phyloP scores from a whole-genome alignment of 345 rosid species.

The Iberis pinnata region DNA sequence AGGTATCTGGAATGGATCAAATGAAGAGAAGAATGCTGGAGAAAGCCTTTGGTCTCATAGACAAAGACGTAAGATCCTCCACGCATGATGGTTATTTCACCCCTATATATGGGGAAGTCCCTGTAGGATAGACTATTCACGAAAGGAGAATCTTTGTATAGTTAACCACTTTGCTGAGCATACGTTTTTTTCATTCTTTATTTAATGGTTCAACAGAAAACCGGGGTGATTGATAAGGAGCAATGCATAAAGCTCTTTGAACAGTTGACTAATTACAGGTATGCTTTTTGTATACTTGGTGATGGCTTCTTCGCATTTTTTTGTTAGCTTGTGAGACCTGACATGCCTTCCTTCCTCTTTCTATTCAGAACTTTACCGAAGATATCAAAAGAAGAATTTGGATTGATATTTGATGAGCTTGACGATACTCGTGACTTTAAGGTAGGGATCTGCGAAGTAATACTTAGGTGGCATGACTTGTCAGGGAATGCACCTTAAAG shows the following conservation, averaged over 20 bases:
- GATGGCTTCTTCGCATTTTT: constrained; percentile 2
- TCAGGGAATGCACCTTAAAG: constrained; percentile 8
- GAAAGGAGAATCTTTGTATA: neutral
- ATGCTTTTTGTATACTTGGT: constrained; percentile 9
- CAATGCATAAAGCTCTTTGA: constrained; percentile 75
- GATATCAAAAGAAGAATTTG: constrained; percentile 76
- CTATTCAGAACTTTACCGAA: constrained; percentile 72
- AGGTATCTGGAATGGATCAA: constrained; percentile 70
- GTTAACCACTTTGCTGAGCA: constrained; percentile 12
- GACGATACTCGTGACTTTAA: constrained; percentile 89
- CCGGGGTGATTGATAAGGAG: constrained; percentile 54
- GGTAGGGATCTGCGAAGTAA: constrained; percentile 38
- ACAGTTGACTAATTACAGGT: constrained; percentile 87
- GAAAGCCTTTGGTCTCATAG: constrained; percentile 81
- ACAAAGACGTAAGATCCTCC: constrained; percentile 52
- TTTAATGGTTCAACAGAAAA: constrained; percentile 40
- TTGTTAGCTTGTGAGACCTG: constrained; percentile 5
- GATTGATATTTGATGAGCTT: constrained; percentile 75
- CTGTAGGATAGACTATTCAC: neutral
- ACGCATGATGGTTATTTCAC: constrained; percentile 3
- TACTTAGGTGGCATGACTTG: constrained; percentile 11
- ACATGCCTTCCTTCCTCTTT: constrained; percentile 8
- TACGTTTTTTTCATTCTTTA: neutral
- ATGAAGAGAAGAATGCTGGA: constrained; percentile 55
- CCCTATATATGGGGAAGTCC: constrained; percentile 13